A percentile compares a stretch with the other conserved stretches of the same genome.
Evolutionary conservation across 352 stramenopile genomes (phyloP).

Genomic region (Phytopythium delawarense): DNA sequence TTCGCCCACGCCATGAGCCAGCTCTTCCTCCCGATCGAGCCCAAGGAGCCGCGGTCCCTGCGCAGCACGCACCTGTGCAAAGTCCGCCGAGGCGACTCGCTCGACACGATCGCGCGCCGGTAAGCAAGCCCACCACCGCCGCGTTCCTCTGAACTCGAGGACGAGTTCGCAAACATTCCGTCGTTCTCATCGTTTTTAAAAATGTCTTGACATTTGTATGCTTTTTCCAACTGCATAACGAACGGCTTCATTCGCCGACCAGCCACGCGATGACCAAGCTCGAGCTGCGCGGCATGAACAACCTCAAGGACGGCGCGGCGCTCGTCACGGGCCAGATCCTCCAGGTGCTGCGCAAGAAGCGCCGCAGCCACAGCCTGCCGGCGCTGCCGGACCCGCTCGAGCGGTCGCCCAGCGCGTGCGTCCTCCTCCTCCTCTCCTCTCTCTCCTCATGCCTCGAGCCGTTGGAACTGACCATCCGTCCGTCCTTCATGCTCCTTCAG

Average conservation of each 20-base stretch:
- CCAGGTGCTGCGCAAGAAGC: slow-evolving; percentile 35
- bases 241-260: background rate
- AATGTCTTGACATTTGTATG: background rate
- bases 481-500: background rate
- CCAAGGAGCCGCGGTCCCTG: slow-evolving; percentile 1
- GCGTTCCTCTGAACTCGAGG: background rate
- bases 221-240: background rate
- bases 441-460: background rate
- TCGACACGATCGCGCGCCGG: slow-evolving; percentile 4
- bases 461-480: too few species aligned
- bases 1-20: slow-evolving; percentile 3
- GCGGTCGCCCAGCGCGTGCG: background rate
- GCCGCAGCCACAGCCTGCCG: slow-evolving; percentile 31
- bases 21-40: slow-evolving; percentile 7
- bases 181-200: background rate
- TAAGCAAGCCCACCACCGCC: background rate
- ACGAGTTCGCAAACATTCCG: background rate
- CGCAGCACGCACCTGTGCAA: slow-evolving; percentile 3
- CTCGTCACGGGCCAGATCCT: slow-evolving; percentile 40
- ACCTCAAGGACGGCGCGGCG: slow-evolving; percentile 31
- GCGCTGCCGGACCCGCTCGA: slow-evolving; percentile 17
- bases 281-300: slow-evolving; percentile 52
- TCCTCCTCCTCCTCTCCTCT: background rate
- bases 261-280: slow-evolving; percentile 47
- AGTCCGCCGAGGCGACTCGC: slow-evolving; percentile 4